A percentile compares a stretch with the other conserved stretches of the same genome.
Evolutionary conservation across 2,329 filamentous ascomycete species (phyloP).

Genomic region (Aspergillus hiratsukae): DNA sequence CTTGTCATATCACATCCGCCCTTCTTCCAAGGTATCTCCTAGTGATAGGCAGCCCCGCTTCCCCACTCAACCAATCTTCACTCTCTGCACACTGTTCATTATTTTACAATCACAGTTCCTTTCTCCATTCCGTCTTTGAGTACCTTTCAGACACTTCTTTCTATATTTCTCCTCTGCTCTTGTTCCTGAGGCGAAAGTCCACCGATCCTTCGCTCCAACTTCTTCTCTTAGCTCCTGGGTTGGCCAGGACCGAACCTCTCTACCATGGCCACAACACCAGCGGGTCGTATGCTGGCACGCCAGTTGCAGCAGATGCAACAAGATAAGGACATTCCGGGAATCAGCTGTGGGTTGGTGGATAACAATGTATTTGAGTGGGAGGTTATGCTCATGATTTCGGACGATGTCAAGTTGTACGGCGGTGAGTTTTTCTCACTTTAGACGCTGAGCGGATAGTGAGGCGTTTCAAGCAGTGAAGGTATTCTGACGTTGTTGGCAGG

Average conservation of each 20-base stretch:
- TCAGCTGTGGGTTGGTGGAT: slow-evolving; percentile 83
- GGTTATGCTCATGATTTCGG: slow-evolving; percentile 96
- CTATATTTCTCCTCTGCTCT: background rate
- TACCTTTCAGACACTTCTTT: background rate
- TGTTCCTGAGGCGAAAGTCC: background rate
- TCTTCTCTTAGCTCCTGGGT: background rate
- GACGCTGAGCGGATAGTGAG: background rate
- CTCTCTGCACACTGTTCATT: background rate
- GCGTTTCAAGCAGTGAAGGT: background rate
- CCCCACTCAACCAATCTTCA: slow-evolving; percentile 8
- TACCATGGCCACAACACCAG: slow-evolving; percentile 41
- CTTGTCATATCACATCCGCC: background rate
- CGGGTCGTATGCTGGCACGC: slow-evolving; percentile 64
- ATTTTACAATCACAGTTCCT: background rate
- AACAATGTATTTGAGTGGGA: slow-evolving; percentile 96
- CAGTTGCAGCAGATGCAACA: slow-evolving; percentile 94
- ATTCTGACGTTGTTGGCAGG: slow-evolving; percentile 50
- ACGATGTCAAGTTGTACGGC: slow-evolving; percentile 90
- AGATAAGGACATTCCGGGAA: slow-evolving; percentile 86
- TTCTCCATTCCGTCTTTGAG: background rate
- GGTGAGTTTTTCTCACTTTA: slow-evolving; percentile 52
- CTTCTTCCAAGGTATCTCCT: background rate
- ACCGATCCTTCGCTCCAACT: background rate
- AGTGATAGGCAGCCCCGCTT: background rate
- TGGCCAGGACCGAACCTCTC: background rate